These are phyloP conservation scores for Zea luxurians DNA, from an alignment of 176 grass and related monocot genomes.

Conservation along the genomic window DNA sequence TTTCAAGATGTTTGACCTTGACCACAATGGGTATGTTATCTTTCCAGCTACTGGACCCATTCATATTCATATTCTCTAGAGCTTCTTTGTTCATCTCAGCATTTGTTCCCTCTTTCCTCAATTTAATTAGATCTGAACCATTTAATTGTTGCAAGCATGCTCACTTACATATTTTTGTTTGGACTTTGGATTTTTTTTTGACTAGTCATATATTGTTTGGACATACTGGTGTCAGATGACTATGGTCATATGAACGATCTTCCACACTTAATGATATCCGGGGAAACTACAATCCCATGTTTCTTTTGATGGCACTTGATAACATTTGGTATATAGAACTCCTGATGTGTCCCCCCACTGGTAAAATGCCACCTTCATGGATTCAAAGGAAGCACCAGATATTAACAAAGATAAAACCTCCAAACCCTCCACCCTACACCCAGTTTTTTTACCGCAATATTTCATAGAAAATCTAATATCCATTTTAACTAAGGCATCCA, in stretches of 20 bases:
- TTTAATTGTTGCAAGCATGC: not conserved
- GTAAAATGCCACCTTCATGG: not conserved
- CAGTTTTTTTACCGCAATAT: not conserved
- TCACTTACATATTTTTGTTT: conserved; percentile 26
- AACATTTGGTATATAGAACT: not conserved
- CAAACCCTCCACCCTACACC: not conserved
- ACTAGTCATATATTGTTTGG: conserved; percentile 16
- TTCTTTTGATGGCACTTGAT: conserved; percentile 3
- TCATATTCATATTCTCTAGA: not conserved
- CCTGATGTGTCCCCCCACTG: not conserved
- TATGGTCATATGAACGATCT: not conserved
- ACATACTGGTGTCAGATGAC: not conserved
- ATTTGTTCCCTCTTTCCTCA: not conserved
- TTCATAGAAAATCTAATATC: not conserved
- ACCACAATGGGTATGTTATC: conserved; percentile 70
- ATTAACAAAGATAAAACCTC: too few relatives aligned
- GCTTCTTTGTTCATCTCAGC: too few relatives aligned
- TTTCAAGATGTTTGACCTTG: conserved; percentile 99
- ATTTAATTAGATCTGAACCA: conserved; percentile 8
- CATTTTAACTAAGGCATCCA: not conserved
- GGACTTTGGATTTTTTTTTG: not conserved
- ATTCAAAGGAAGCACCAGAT: too few relatives aligned
- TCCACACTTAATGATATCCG: not conserved
- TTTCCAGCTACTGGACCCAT: conserved; percentile 3
- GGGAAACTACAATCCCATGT: not conserved